Conservation (phyloP, 2,329 filamentous ascomycete species). For the Aspergillus versicolor region DNA sequence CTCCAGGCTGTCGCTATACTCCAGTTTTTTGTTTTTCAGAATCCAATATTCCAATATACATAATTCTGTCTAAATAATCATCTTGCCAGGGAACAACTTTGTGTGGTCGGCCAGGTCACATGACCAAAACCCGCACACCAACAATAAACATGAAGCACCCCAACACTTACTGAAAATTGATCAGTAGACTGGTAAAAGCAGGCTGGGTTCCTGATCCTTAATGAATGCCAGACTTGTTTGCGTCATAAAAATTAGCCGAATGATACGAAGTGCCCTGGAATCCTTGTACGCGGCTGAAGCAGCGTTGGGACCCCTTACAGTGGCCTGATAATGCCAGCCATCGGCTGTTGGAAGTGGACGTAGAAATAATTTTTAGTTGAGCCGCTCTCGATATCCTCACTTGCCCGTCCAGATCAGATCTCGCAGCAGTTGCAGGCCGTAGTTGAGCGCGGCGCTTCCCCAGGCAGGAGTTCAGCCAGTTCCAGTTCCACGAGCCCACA, state of each 20-base stretch:
- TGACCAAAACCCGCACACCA: not conserved
- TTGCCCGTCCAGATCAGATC: not conserved
- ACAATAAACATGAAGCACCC: not conserved
- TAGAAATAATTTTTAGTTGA: not conserved
- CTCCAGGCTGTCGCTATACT: too few relatives aligned
- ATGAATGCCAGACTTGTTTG: not conserved
- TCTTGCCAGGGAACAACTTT: too few relatives aligned
- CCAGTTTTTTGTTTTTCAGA: too few relatives aligned
- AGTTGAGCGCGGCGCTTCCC: conserved; percentile 1
- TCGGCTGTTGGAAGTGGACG: not conserved
- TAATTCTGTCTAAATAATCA: too few relatives aligned
- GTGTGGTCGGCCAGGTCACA: not conserved
- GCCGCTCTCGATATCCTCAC: not conserved
- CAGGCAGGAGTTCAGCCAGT: not conserved
- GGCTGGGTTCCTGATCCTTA: not conserved
- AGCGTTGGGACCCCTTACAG: not conserved
- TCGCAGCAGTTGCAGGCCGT: not conserved
- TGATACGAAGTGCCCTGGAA: too few relatives aligned
- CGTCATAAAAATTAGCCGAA: too few relatives aligned
- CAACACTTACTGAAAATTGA: too few relatives aligned
- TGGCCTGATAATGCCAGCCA: not conserved
- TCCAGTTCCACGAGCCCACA: conserved; percentile 9
- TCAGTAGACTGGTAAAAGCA: not conserved
- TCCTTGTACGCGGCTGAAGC: too few relatives aligned
- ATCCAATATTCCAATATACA: too few relatives aligned